phyloP scores from a whole-genome alignment of 2,329 filamentous ascomycete species.

The Pseudogymnoascus sp. region DNA sequence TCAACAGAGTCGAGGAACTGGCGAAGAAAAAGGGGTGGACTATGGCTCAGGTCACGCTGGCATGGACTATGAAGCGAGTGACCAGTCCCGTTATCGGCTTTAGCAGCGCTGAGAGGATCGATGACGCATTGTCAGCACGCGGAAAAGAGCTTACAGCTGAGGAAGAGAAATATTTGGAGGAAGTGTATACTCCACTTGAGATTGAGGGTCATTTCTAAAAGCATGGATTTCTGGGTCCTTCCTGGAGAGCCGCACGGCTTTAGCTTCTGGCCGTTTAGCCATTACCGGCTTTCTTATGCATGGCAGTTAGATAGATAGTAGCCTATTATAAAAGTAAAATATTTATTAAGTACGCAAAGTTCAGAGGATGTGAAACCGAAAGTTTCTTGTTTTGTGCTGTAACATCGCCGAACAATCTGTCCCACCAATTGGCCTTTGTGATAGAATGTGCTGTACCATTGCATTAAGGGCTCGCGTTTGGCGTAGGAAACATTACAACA shows the following conservation, averaged over 20 bases:
- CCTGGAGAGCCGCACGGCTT: background rate
- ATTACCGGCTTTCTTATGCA: background rate
- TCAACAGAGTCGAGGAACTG: conserved; percentile 46
- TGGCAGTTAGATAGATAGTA: background rate
- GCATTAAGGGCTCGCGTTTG: background rate
- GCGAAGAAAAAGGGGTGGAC: conserved; percentile 47
- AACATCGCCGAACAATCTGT: background rate
- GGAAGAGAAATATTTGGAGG: conserved; percentile 45
- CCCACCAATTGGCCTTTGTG: background rate
- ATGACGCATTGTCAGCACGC: conserved; percentile 39
- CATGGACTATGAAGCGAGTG: conserved; percentile 42
- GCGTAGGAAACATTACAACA: background rate
- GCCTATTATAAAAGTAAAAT: conserved; percentile 4
- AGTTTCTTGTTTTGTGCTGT: background rate
- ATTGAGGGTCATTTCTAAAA: conserved; percentile 26
- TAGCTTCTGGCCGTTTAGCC: background rate
- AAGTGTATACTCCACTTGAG: conserved; percentile 41
- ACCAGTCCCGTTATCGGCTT: conserved; percentile 45
- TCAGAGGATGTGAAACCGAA: background rate
- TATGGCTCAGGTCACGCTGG: conserved; percentile 49
- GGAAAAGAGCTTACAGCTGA: conserved; percentile 38
- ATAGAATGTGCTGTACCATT: too few relatives aligned
- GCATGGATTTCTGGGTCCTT: background rate
- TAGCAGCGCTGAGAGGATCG: conserved; percentile 40
- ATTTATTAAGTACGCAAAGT: background rate